Percentiles rank a stretch among this genome's conserved stretches.
phyloP scores from a whole-genome alignment of 83 land plant genomes.

The Diphasiastrum complanatum region DNA sequence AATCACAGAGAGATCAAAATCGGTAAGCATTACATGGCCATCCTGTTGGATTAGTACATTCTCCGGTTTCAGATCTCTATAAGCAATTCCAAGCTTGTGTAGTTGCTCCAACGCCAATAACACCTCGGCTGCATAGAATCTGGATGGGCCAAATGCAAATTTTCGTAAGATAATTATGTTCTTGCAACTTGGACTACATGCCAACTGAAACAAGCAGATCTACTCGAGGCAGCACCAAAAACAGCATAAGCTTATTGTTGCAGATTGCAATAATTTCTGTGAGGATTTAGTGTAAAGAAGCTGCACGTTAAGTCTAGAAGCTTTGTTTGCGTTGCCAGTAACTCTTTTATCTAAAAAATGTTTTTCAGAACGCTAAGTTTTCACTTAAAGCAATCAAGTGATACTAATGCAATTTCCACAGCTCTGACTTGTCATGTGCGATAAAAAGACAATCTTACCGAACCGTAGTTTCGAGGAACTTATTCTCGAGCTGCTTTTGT shows the following conservation, averaged over 20 bases:
- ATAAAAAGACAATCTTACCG: conserved; percentile 29
- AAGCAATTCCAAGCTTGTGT: conserved; percentile 52
- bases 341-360: no score
- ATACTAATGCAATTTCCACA: no score
- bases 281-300: no score
- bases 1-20: conserved; percentile 65
- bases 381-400: no score
- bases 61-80: conserved; percentile 79
- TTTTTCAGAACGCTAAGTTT: no score
- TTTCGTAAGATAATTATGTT: background rate
- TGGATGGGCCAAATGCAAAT: background rate
- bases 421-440: background rate
- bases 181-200: no score
- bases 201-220: background rate
- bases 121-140: conserved; percentile 68
- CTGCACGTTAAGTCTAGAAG: no score
- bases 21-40: conserved; percentile 69
- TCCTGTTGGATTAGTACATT: conserved; percentile 55
- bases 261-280: no score
- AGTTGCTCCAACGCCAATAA: conserved; percentile 57
- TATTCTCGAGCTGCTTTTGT: conserved; percentile 52
- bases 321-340: no score
- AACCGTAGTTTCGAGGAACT: conserved; percentile 58
- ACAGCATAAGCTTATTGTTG: no score
- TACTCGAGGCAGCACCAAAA: no score